A percentile compares a stretch with the other conserved stretches of the same genome.
Conservation (phyloP, 2,329 filamentous ascomycete genomes). For the Fusarium sp. region DNA sequence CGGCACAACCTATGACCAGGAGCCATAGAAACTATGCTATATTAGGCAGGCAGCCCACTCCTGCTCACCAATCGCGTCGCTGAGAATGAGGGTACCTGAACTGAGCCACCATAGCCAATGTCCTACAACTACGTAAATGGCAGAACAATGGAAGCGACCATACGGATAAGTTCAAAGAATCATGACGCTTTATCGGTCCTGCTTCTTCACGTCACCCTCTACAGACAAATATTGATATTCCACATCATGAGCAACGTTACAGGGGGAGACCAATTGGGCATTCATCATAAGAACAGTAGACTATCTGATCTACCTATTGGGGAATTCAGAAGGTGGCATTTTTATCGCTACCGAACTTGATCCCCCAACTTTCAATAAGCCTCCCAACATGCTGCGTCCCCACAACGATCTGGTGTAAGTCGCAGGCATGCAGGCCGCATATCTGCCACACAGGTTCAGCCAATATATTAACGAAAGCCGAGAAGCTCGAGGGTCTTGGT, state of each 20-base stretch:
- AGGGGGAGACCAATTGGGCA: not conserved
- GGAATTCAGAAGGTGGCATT: not conserved
- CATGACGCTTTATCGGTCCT: constrained; percentile 7
- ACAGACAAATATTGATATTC: not conserved
- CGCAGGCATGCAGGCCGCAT: not conserved
- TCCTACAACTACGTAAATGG: constrained; percentile 25
- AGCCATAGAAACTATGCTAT: not conserved
- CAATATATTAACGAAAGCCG: not conserved
- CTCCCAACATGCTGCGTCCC: not conserved
- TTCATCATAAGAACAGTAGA: not conserved
- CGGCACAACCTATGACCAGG: not conserved
- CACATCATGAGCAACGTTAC: not conserved
- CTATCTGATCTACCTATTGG: not conserved
- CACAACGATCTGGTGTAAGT: constrained; percentile 12
- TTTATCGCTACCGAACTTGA: not conserved
- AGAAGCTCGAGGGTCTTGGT: not conserved
- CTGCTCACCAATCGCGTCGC: constrained; percentile 25
- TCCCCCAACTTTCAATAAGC: not conserved
- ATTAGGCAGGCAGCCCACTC: constrained; percentile 30
- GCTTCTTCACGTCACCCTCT: not conserved
- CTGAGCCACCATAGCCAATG: constrained; percentile 9
- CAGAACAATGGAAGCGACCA: constrained; percentile 6
- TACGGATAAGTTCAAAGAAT: not conserved
- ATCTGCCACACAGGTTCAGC: not conserved
- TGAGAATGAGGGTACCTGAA: constrained; percentile 22